phyloP scores from a whole-genome alignment of 148 eudicot genomes.

The Camellia sinensis region DNA sequence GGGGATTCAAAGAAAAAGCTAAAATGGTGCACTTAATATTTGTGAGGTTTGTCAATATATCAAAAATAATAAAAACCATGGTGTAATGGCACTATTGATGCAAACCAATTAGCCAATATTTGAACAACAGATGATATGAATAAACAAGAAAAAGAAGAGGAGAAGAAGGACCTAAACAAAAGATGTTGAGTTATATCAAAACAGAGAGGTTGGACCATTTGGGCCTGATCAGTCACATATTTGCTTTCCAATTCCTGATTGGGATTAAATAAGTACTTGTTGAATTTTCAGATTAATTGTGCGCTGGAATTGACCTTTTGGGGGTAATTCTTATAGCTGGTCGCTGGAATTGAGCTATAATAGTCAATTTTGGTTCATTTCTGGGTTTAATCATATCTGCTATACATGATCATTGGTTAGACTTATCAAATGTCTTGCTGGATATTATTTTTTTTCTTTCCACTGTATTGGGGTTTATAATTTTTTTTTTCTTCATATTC shows the following conservation, averaged over 20 bases:
- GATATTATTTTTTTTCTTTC: neutral
- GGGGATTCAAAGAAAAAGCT: neutral
- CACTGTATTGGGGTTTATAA: neutral
- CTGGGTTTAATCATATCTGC: neutral
- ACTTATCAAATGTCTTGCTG: neutral
- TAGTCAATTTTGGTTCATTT: neutral
- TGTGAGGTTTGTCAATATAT: neutral
- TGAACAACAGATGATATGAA: neutral
- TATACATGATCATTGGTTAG: neutral
- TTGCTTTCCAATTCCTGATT: neutral
- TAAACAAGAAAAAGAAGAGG: neutral
- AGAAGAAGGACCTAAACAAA: neutral
- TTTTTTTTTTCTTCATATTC: neutral
- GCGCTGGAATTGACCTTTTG: neutral
- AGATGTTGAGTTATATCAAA: neutral
- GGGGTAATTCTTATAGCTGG: neutral
- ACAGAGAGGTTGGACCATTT: neutral
- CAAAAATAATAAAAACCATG: neutral
- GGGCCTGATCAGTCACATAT: neutral
- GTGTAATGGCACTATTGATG: neutral
- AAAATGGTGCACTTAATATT: neutral
- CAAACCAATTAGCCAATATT: neutral
- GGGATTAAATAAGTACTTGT: neutral
- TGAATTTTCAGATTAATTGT: neutral
- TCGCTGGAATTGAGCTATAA: neutral